Evolutionary conservation across 2,329 filamentous ascomycete species (phyloP), one percentile per base, ranked within the genome.

Genomic region (Penicillium sp.): DNA sequence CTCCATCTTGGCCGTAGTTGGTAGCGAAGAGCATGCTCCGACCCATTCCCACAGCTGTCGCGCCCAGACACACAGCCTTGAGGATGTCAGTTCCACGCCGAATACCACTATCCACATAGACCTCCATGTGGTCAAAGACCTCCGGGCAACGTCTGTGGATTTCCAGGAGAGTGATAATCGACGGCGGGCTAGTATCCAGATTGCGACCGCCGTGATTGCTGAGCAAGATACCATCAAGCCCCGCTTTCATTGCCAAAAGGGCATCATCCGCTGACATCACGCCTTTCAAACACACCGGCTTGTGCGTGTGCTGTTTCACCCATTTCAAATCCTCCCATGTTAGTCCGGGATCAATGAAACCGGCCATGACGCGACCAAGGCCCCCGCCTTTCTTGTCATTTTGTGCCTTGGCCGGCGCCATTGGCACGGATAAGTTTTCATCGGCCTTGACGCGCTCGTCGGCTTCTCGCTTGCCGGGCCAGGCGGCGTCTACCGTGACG

Each of bases 131-230:
- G 27, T 73, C 71, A 55, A 81, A 79, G 0, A 79, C 74, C 53
- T 81, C 76, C 0, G 80, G 80, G 50, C 76, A 82, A 9, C 71
- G 70, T 41, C 67, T 75, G 13, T 82, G 78, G 13, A 83, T 74
- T 59, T 83, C 81, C 2, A 83, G 65, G 0, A 83, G 70, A 0
- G 79, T 78, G 16, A 83, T 69, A 7, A 83, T 78, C 0, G 76
- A 76, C 0, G 80, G 77, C 29, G 66, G 79, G 39, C 69, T 74
- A 30, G 78, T 80, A 47, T 84, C 82, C 1, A 83, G 70, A 1
- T 81, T 80, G 27, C 83, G 72, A 3, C 83, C 83, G 16, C 83
- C 82, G 51, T 85, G 83, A 56, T 85, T 85, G 56, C 78, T 82
- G 32, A 85, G 59, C 53, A 83, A 67, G 43, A 85, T 80, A 1